These are phyloP conservation scores for Emericellopsis cladophorae DNA, from an alignment of 2,329 filamentous ascomycete species.

Conservation along the genomic window DNA sequence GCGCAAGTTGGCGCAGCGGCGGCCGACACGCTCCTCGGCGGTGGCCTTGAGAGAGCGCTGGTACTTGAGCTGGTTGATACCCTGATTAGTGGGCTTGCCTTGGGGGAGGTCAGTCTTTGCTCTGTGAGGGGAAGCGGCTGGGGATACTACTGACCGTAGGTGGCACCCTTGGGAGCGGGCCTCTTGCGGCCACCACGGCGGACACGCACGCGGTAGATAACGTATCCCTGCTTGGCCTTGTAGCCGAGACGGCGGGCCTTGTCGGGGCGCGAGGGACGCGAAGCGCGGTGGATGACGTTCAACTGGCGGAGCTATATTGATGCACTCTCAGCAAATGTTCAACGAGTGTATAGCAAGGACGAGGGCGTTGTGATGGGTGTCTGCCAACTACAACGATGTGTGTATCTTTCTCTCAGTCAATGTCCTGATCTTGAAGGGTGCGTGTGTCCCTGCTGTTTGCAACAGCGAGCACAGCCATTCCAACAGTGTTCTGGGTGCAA, in stretches of 20 bases:
- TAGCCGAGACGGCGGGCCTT: constrained; percentile 99
- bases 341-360: constrained; percentile 90
- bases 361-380: not conserved
- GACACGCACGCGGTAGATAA: constrained; percentile 98
- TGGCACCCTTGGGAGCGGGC: constrained; percentile 94
- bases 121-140: too few relatives aligned
- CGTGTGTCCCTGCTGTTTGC: too few relatives aligned
- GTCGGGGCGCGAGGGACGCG: constrained; percentile 94
- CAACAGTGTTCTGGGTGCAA: too few relatives aligned
- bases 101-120: too few relatives aligned
- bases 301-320: constrained; percentile 99
- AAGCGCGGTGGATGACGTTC: constrained; percentile 99
- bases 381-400: too few relatives aligned
- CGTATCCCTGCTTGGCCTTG: constrained; percentile 99
- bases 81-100: constrained; percentile 99
- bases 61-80: constrained; percentile 99
- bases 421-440: too few relatives aligned
- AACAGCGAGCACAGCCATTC: too few relatives aligned
- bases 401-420: too few relatives aligned
- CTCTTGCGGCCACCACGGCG: constrained; percentile 98
- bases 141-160: constrained; percentile 62
- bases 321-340: constrained; percentile 99
- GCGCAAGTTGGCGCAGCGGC: constrained; percentile 96
- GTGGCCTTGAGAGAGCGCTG: constrained; percentile 96
- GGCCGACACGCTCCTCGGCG: constrained; percentile 99